Conservation (phyloP, 1,139 yeast genomes). For the Pichia sp. region DNA sequence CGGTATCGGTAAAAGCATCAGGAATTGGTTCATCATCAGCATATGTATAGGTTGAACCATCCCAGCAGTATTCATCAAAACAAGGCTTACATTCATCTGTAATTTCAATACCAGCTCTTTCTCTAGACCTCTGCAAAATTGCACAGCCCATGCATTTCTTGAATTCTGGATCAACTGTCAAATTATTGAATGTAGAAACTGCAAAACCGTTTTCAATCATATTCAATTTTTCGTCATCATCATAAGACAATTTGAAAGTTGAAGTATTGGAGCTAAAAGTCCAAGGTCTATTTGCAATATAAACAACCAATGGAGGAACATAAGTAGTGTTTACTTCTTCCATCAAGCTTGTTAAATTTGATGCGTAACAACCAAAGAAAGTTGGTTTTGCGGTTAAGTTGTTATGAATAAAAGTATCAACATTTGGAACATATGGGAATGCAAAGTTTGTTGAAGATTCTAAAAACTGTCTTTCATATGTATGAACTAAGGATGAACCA, state of each 20-base stretch:
- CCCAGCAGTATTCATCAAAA: slow-evolving; percentile 77
- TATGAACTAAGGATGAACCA: slow-evolving; percentile 60
- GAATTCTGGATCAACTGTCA: slow-evolving; percentile 69
- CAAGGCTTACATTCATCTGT: slow-evolving; percentile 70
- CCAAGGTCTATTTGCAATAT: slow-evolving; percentile 72
- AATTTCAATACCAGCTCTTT: slow-evolving; percentile 55
- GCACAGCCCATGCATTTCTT: slow-evolving; percentile 85
- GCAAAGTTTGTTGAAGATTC: slow-evolving; percentile 54
- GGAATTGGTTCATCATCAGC: slow-evolving; percentile 15
- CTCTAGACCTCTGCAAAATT: slow-evolving; percentile 72
- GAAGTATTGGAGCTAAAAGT: slow-evolving; percentile 62
- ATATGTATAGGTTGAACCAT: slow-evolving; percentile 28
- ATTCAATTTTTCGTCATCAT: slow-evolving; percentile 46
- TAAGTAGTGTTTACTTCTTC: slow-evolving; percentile 28
- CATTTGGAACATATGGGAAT: slow-evolving; percentile 86
- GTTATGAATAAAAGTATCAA: slow-evolving; percentile 48
- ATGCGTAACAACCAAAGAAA: slow-evolving; percentile 80
- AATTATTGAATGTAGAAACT: slow-evolving; percentile 62
- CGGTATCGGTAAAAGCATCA: slow-evolving; percentile 41
- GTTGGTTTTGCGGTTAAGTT: slow-evolving; percentile 64
- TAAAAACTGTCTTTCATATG: slow-evolving; percentile 57
- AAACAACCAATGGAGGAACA: slow-evolving; percentile 69
- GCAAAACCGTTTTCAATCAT: slow-evolving; percentile 79
- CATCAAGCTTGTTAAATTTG: slow-evolving; percentile 49
- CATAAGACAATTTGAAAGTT: slow-evolving; percentile 61